phyloP scores from a whole-genome alignment of 2,329 filamentous ascomycete species.

The Microdochium bolleyi region DNA sequence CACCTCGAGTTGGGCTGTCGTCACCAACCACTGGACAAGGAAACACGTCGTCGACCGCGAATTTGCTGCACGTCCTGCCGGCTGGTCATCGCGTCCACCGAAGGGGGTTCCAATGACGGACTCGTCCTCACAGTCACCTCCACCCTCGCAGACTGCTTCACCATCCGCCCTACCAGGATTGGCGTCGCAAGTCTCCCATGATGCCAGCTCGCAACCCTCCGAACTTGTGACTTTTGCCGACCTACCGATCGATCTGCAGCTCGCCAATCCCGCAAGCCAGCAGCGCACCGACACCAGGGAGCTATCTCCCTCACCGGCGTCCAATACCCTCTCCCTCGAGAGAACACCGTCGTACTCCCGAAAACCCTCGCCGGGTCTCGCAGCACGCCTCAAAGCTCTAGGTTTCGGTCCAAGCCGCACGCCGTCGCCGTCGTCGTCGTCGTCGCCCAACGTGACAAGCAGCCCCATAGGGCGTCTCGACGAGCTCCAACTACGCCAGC shows the following conservation, averaged over 20 bases:
- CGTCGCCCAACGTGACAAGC: constrained; percentile 18
- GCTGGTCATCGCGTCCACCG: background rate
- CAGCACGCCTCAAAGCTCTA: constrained; percentile 56
- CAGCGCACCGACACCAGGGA: constrained; percentile 1
- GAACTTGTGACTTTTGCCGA: constrained; percentile 30
- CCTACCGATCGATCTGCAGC: constrained; percentile 29
- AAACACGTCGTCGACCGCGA: background rate
- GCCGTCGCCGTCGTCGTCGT: constrained; percentile 21
- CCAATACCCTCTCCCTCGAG: background rate
- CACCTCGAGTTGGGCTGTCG: no score
- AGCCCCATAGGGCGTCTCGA: constrained; percentile 59
- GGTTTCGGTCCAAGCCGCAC: constrained; percentile 43
- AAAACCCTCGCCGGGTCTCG: constrained; percentile 56
- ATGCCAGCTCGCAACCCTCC: constrained; percentile 12
- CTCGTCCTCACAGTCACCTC: constrained; percentile 5
- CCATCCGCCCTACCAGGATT: constrained; percentile 13
- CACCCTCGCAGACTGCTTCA: constrained; percentile 6
- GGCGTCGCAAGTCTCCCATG: constrained; percentile 12
- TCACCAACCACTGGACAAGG: no score
- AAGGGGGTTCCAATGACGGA: background rate
- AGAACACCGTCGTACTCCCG: constrained; percentile 19
- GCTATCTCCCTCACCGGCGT: background rate
- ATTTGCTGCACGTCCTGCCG: background rate
- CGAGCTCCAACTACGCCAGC: constrained; percentile 60
- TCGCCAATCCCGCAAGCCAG: constrained; percentile 19